These are phyloP conservation scores for Phytophthora niederhauseri DNA, from an alignment of 352 stramenopile genomes.

Conservation along the genomic window DNA sequence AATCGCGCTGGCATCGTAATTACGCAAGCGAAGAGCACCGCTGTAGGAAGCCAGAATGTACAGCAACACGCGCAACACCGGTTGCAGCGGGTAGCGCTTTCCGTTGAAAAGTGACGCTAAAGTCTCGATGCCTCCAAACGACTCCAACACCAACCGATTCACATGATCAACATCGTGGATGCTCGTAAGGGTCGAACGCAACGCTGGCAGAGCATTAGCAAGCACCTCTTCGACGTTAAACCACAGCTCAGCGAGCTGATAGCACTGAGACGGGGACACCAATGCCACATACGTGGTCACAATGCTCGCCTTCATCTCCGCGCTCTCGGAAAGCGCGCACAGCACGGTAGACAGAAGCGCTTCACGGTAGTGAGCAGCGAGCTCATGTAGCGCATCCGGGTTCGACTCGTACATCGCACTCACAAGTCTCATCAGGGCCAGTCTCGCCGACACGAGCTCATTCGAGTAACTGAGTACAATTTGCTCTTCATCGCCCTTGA, in stretches of 20 bases:
- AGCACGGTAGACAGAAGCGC: conserved; percentile 64
- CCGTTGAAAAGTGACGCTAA: conserved; percentile 71
- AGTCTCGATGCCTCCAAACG: conserved; percentile 62
- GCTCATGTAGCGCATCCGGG: conserved; percentile 51
- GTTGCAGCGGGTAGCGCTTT: conserved; percentile 51
- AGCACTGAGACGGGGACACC: conserved; percentile 44
- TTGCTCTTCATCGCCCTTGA: conserved; percentile 43
- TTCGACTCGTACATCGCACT: conserved; percentile 45
- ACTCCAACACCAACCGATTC: conserved; percentile 59
- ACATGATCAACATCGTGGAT: conserved; percentile 53
- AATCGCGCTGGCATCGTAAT: conserved; percentile 52
- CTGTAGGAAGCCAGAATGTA: conserved; percentile 68
- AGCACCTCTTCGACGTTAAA: conserved; percentile 58
- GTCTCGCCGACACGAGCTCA: conserved; percentile 45
- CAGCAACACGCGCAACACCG: conserved; percentile 57
- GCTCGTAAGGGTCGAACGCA: conserved; percentile 48
- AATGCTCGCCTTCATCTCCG: conserved; percentile 58
- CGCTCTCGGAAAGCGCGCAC: conserved; percentile 54
- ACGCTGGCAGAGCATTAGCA: conserved; percentile 36
- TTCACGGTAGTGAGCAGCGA: conserved; percentile 66
- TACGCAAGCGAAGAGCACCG: conserved; percentile 43
- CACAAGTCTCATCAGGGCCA: conserved; percentile 56
- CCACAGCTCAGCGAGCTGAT: conserved; percentile 60
- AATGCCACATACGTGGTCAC: conserved; percentile 61
- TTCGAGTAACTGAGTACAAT: conserved; percentile 52